Evolutionary conservation across 108 stramenopile species (phyloP).

Genomic region (Chaetoceros muelleri): DNA sequence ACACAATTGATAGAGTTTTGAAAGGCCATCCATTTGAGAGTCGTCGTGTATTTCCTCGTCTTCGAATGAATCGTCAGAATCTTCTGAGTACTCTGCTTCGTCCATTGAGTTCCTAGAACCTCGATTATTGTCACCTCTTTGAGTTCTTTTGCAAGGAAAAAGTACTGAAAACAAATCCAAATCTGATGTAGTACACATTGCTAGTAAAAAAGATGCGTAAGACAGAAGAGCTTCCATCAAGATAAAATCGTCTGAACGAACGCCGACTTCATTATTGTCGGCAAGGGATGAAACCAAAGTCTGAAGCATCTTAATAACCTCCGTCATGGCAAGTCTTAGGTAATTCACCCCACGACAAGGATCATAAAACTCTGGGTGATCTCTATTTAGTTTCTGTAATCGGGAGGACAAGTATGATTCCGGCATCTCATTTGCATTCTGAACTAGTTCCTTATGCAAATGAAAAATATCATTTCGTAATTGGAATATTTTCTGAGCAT

Average conservation of each 20-base stretch:
- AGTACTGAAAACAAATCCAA: conserved; percentile 23
- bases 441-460: no score
- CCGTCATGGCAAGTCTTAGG: no score
- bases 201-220: conserved; percentile 42
- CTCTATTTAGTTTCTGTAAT: no score
- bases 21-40: conserved; percentile 21
- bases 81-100: conserved; percentile 8
- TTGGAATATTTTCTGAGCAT: no score
- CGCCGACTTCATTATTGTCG: not conserved
- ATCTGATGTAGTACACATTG: conserved; percentile 45
- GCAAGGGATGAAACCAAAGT: no score
- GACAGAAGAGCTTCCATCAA: conserved; percentile 34
- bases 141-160: conserved; percentile 1
- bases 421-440: no score
- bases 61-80: conserved; percentile 21
- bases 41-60: conserved; percentile 13
- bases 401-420: no score
- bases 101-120: conserved; percentile 19
- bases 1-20: conserved; percentile 45
- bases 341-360: no score
- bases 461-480: no score
- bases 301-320: no score
- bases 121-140: conserved; percentile 11
- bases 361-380: no score
- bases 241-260: conserved; percentile 18